Evolutionary conservation across 2,329 filamentous ascomycete genomes (phyloP).

Genomic region (Arachnopeziza araneosa): DNA sequence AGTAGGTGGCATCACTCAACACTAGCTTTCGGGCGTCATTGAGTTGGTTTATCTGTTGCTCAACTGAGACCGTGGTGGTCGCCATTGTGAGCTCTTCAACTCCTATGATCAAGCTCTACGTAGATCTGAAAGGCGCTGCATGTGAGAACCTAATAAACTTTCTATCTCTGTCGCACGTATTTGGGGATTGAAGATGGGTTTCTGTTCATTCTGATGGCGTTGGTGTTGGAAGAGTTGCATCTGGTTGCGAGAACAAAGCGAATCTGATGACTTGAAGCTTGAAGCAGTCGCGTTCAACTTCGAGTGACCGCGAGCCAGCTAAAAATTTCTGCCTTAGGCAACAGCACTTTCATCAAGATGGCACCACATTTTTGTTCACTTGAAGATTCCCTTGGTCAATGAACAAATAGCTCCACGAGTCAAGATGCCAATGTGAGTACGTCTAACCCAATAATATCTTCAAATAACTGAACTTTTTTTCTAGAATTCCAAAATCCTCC

Average conservation of each 20-base stretch:
- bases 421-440: slow-evolving; percentile 28
- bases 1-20: slow-evolving; percentile 79
- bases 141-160: slow-evolving; percentile 8
- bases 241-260: neutral
- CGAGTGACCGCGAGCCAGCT: neutral
- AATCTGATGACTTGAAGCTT: neutral
- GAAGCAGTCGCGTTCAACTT: neutral
- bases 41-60: slow-evolving; percentile 80
- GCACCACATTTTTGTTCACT: neutral
- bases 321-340: neutral
- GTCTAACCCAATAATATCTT: neutral
- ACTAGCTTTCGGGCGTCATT: slow-evolving; percentile 87
- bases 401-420: neutral
- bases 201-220: slow-evolving; percentile 13
- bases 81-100: slow-evolving; percentile 39
- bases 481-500: slow-evolving; percentile 60
- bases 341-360: neutral
- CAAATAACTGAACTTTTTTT: neutral
- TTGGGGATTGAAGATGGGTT: slow-evolving; percentile 1
- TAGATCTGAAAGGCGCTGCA: slow-evolving; percentile 17
- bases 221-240: neutral
- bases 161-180: slow-evolving; percentile 13
- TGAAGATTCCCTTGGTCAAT: neutral
- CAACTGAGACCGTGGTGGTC: slow-evolving; percentile 49
- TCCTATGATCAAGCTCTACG: slow-evolving; percentile 22